phyloP scores from a whole-genome alignment of 345 rosid genomes.

The Arabidopsis suecica region DNA sequence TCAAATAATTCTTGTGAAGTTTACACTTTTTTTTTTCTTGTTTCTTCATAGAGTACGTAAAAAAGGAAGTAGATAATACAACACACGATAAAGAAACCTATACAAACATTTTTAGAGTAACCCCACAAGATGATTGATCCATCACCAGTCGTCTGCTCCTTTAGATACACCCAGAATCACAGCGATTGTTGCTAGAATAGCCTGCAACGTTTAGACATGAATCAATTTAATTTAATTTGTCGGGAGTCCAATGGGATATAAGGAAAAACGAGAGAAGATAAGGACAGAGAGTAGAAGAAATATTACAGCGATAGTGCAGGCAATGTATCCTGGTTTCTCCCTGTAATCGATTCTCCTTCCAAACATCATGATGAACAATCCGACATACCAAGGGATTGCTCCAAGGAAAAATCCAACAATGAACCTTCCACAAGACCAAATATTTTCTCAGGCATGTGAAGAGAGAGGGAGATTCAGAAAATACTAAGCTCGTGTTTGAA shows the following conservation, averaged over 20 bases:
- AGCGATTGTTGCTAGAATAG: conserved; percentile 73
- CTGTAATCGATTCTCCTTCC: conserved; percentile 73
- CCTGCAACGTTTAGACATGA: conserved; percentile 55
- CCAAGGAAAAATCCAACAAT: conserved; percentile 86
- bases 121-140: not conserved
- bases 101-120: conserved; percentile 38
- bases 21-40: not conserved
- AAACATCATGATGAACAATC: conserved; percentile 64
- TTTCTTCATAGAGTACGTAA: not conserved
- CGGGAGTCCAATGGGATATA: not conserved
- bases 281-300: not conserved
- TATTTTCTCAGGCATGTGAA: conserved; percentile 8
- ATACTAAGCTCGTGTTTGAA: not conserved
- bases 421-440: conserved; percentile 57
- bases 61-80: conserved; percentile 19
- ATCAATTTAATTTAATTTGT: not conserved
- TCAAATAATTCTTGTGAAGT: conserved; percentile 16
- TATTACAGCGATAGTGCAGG: conserved; percentile 86
- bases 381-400: conserved; percentile 88
- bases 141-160: conserved; percentile 61
- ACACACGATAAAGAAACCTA: conserved; percentile 27
- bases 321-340: conserved; percentile 93
- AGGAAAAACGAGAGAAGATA: not conserved
- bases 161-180: conserved; percentile 70
- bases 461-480: not conserved